Evolutionary conservation across 2,329 filamentous ascomycete genomes (phyloP).

Genomic region (Lasiodiplodia gonubiensis): DNA sequence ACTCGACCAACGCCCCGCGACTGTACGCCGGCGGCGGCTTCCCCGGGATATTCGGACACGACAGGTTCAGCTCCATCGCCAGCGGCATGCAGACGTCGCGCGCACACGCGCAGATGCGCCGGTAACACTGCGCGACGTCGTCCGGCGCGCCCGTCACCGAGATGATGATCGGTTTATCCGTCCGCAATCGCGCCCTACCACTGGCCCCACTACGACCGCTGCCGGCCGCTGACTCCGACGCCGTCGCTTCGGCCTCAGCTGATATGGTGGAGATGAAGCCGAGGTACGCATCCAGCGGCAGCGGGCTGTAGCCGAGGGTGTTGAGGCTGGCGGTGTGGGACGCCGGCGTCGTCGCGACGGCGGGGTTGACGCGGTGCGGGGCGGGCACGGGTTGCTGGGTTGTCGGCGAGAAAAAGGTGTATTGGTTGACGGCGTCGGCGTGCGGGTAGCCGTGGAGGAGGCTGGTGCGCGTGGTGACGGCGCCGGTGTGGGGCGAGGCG

Average conservation of each 20-base stretch:
- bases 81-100: constrained; percentile 53
- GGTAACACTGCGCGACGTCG: constrained; percentile 65
- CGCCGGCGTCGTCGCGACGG: constrained; percentile 33
- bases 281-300: constrained; percentile 65
- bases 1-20: constrained; percentile 56
- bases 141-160: constrained; percentile 70
- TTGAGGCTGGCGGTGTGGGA: constrained; percentile 58
- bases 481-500: constrained; percentile 67
- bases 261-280: constrained; percentile 58
- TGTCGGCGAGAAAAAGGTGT: constrained; percentile 65
- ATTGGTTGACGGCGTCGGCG: constrained; percentile 65
- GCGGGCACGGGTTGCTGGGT: constrained; percentile 36
- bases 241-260: constrained; percentile 34
- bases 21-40: constrained; percentile 75
- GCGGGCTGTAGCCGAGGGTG: constrained; percentile 75
- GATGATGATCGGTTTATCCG: constrained; percentile 67
- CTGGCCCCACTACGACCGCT: too few species aligned
- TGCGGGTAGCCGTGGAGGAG: constrained; percentile 70
- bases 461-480: constrained; percentile 75
- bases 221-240: background rate
- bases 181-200: too few species aligned
- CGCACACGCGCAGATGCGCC: constrained; percentile 50
- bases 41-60: constrained; percentile 74
- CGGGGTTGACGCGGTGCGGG: background rate
- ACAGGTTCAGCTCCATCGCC: constrained; percentile 78